Percentiles rank a stretch among this genome's conserved stretches.
Conservation (phyloP, 805 yeast species). For the Millerago galiae region DNA sequence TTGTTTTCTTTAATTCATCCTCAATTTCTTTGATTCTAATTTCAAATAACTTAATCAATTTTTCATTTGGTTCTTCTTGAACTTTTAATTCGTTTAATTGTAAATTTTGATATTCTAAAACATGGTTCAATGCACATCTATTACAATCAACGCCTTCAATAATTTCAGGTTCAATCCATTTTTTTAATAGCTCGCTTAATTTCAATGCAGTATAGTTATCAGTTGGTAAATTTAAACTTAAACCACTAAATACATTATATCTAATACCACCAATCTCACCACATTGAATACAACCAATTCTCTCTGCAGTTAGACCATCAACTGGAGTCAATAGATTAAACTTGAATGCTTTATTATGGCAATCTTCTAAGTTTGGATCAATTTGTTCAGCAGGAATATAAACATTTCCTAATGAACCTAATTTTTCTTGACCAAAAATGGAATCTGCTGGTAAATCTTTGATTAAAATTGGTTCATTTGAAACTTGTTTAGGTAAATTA, state of each 20-base stretch:
- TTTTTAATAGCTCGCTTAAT: constrained; percentile 48
- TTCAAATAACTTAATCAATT: constrained; percentile 30
- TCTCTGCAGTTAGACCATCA: constrained; percentile 81
- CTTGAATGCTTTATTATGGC: constrained; percentile 40
- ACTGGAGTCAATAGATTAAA: constrained; percentile 75
- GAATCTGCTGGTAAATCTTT: constrained; percentile 30
- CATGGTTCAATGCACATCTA: constrained; percentile 73
- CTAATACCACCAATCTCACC: constrained; percentile 94
- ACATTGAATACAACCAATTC: constrained; percentile 86
- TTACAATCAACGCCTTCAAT: constrained; percentile 94
- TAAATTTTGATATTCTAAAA: constrained; percentile 41
- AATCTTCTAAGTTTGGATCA: constrained; percentile 56
- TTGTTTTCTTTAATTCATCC: constrained; percentile 52
- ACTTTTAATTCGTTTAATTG: constrained; percentile 28
- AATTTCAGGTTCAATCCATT: constrained; percentile 74
- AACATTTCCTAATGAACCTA: constrained; percentile 58
- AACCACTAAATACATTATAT: constrained; percentile 68
- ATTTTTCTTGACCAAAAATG: constrained; percentile 32
- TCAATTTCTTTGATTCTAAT: constrained; percentile 43
- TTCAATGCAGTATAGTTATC: constrained; percentile 35
- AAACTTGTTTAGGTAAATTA: background rate
- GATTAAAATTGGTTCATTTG: constrained; percentile 19
- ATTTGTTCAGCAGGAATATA: constrained; percentile 69
- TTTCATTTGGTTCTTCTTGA: constrained; percentile 17
- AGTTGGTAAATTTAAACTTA: constrained; percentile 63